Conservation (phyloP, 768 basidiomycete genomes). For the Leucosporidium creatinivorum region DNA sequence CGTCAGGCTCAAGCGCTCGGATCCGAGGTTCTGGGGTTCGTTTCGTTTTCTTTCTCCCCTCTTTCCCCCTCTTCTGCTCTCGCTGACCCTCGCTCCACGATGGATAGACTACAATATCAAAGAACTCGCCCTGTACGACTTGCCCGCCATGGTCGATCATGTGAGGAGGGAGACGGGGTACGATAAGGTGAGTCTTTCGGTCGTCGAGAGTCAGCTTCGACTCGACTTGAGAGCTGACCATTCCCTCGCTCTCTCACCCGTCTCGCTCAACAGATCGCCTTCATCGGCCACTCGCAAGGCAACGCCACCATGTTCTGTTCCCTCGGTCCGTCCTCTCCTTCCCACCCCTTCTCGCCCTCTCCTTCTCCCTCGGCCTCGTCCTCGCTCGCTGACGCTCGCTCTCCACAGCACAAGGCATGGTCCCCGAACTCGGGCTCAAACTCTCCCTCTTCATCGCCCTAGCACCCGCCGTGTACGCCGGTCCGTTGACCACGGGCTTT, state of each 20-base stretch:
- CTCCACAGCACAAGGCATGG: conserved; percentile 44
- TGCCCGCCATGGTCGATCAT: conserved; percentile 49
- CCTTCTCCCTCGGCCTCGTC: background rate
- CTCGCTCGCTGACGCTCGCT: background rate
- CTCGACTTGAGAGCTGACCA: background rate
- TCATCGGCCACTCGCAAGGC: conserved; percentile 52
- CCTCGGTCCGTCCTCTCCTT: conserved; percentile 38
- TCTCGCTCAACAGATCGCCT: conserved; percentile 42
- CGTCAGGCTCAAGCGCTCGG: conserved; percentile 42
- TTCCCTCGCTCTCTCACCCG: background rate
- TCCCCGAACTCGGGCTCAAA: conserved; percentile 47
- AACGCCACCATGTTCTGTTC: conserved; percentile 50
- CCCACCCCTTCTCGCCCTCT: background rate
- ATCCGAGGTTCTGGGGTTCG: conserved; percentile 50
- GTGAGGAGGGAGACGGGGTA: conserved; percentile 47
- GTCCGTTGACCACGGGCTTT: conserved; percentile 48
- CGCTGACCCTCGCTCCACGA: background rate
- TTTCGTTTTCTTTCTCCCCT: background rate
- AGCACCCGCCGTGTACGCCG: conserved; percentile 50
- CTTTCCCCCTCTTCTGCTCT: background rate
- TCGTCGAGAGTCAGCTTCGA: too few relatives aligned
- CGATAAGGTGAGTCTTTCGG: conserved; percentile 44
- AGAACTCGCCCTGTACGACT: conserved; percentile 49
- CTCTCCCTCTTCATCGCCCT: conserved; percentile 48
- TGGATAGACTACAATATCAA: conserved; percentile 49